A percentile compares a stretch with the other conserved stretches of the same genome.
Conservation (phyloP, 108 stramenopile species). For the Tribonema minus region DNA sequence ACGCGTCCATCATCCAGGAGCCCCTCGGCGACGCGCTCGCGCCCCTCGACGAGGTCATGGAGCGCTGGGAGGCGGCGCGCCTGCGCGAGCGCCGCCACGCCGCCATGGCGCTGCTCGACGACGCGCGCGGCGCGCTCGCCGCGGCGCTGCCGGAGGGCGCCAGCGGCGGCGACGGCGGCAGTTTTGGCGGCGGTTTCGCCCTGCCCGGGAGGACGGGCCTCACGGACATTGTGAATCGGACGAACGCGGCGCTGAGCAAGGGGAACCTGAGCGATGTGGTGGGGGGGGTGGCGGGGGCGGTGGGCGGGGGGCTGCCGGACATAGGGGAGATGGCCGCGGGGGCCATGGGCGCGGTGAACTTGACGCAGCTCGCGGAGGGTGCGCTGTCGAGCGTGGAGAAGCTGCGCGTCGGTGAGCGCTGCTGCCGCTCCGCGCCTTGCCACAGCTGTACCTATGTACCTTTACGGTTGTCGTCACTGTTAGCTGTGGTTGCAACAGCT, state of each 20-base stretch:
- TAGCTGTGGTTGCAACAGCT: no score
- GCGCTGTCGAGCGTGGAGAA: no score
- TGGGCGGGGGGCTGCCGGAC: background rate
- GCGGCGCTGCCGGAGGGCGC: background rate
- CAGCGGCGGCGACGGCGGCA: background rate
- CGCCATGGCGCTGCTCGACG: background rate
- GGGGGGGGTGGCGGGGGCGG: background rate
- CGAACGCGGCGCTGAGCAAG: no score
- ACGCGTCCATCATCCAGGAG: background rate
- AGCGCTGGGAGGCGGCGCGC: background rate
- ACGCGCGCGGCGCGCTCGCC: background rate
- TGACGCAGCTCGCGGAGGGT: no score
- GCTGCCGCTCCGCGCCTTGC: no score
- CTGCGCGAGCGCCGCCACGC: background rate
- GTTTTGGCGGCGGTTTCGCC: no score
- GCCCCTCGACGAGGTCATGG: background rate
- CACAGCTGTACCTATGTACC: no score
- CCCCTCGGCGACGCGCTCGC: background rate
- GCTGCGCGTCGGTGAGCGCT: no score
- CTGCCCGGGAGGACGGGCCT: no score
- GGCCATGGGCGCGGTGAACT: background rate
- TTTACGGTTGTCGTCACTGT: no score
- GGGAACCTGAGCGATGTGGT: background rate
- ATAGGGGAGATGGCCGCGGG: background rate
- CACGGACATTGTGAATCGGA: no score